Conservation (phyloP, 805 yeast species). For the Saturnispora diversa region DNA sequence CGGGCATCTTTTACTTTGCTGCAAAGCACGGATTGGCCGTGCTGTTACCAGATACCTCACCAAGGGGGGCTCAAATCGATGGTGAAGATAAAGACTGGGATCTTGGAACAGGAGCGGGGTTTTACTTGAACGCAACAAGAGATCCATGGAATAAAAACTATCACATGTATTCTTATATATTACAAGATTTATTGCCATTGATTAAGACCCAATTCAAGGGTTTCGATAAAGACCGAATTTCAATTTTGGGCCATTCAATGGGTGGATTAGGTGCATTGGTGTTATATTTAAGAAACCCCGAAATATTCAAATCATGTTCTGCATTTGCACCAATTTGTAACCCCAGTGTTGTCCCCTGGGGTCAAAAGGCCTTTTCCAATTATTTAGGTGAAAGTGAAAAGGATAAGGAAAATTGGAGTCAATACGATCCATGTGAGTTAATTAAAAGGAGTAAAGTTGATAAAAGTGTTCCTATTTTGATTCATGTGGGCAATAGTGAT, state of each 20-base stretch:
- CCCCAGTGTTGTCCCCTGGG: constrained; percentile 80
- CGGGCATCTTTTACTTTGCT: constrained; percentile 76
- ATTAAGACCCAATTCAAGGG: constrained; percentile 36
- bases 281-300: constrained; percentile 57
- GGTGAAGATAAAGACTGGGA: constrained; percentile 74
- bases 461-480: constrained; percentile 52
- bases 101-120: constrained; percentile 93
- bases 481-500: constrained; percentile 79
- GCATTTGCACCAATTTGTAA: constrained; percentile 89
- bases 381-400: constrained; percentile 76
- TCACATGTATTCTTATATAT: constrained; percentile 80
- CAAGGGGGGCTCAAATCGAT: constrained; percentile 68
- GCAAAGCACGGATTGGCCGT: constrained; percentile 76
- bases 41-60: constrained; percentile 95
- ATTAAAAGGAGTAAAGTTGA: constrained; percentile 44
- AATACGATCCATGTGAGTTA: constrained; percentile 80
- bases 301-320: constrained; percentile 65
- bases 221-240: constrained; percentile 50
- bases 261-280: constrained; percentile 93
- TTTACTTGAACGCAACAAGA: constrained; percentile 77
- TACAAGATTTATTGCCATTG: constrained; percentile 55
- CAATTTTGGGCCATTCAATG: constrained; percentile 97
- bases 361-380: constrained; percentile 70
- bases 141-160: constrained; percentile 67
- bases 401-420: constrained; percentile 52